Evolutionary conservation across 2,329 filamentous ascomycete species (phyloP).

Genomic region (Nigrospora osmanthi): DNA sequence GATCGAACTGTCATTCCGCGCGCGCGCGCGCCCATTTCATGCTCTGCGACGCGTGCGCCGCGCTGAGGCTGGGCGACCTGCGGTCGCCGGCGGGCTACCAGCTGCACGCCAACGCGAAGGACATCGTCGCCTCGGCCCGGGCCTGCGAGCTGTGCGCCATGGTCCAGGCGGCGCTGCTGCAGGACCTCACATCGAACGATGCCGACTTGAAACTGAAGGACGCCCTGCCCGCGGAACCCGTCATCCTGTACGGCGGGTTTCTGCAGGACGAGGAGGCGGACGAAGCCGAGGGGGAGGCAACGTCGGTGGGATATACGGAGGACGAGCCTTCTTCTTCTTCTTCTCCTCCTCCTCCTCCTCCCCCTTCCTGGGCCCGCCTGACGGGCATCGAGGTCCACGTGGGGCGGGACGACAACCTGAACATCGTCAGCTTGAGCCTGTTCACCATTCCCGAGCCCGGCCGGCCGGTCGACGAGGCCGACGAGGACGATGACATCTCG

Average conservation of each 20-base stretch:
- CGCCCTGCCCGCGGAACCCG: not conserved
- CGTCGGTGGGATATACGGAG: no score
- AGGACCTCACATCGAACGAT: not conserved
- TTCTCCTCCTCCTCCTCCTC: no score
- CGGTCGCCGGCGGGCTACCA: not conserved
- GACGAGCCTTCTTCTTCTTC: no score
- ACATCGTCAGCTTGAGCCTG: not conserved
- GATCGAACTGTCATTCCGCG: no score
- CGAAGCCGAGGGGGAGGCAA: no score
- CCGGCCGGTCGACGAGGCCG: no score
- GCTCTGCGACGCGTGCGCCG: not conserved
- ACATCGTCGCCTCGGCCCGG: not conserved
- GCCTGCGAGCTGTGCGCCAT: not conserved
- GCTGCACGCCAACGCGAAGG: not conserved
- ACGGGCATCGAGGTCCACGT: no score
- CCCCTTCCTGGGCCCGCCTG: no score
- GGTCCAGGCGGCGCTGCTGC: not conserved
- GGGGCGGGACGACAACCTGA: not conserved
- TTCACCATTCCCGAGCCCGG: not conserved
- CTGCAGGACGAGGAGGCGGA: no score
- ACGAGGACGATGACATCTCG: not conserved
- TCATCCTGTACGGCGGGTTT: not conserved
- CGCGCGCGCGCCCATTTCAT: not conserved
- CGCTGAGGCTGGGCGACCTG: not conserved
- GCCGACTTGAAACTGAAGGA: not conserved